These are phyloP conservation scores for Trifolium dubium DNA, from an alignment of 306 rosid species.

Conservation along the genomic window DNA sequence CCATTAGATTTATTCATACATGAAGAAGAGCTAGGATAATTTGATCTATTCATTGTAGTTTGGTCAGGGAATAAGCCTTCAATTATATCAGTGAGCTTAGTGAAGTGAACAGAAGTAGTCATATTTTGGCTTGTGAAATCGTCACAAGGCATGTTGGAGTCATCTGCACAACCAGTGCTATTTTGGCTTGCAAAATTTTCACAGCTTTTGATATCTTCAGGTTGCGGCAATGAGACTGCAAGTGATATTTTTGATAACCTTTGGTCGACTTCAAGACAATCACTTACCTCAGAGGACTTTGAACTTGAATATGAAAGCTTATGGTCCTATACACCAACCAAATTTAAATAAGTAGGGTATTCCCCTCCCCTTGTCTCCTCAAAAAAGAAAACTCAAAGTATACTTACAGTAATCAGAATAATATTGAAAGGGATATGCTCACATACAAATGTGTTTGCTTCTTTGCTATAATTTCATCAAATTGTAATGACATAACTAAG, in stretches of 20 bases:
- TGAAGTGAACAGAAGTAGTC: background rate
- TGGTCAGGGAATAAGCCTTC: conserved; percentile 4
- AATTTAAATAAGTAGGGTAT: background rate
- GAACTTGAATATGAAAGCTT: conserved; percentile 49
- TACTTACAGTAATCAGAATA: conserved; percentile 2
- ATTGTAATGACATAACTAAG: conserved; percentile 35
- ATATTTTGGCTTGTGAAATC: conserved; percentile 14
- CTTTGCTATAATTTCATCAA: conserved; percentile 28
- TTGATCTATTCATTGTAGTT: conserved; percentile 8
- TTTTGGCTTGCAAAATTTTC: conserved; percentile 40
- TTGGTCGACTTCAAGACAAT: conserved; percentile 43
- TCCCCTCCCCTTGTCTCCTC: background rate
- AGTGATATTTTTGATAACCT: conserved; percentile 51
- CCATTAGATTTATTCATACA: background rate
- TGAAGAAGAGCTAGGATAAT: conserved; percentile 10
- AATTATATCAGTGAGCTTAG: background rate
- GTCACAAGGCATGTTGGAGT: conserved; percentile 11
- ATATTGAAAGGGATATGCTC: conserved; percentile 1
- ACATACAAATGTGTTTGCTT: conserved; percentile 10
- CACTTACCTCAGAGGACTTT: conserved; percentile 47
- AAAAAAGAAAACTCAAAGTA: background rate
- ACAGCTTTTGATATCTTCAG: conserved; percentile 45
- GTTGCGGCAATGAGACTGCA: conserved; percentile 41
- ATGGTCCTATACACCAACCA: conserved; percentile 55
- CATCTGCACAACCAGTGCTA: conserved; percentile 34